A percentile compares a stretch with the other conserved stretches of the same genome.
These are phyloP conservation scores for Xylariaceae sp. DNA, from an alignment of 2,329 filamentous ascomycete genomes.

Conservation along the genomic window DNA sequence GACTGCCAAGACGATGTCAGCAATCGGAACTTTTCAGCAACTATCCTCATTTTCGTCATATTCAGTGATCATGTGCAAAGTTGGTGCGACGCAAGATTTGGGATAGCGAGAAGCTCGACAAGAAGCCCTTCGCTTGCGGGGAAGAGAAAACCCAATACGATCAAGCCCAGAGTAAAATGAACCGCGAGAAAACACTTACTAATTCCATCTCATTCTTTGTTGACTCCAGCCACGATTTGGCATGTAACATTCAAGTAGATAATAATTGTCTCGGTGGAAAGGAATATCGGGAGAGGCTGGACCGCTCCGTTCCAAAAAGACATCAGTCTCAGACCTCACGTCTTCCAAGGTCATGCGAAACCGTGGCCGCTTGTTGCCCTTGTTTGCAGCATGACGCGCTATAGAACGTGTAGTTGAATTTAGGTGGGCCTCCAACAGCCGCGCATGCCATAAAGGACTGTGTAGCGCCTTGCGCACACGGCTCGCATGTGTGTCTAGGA, in stretches of 20 bases:
- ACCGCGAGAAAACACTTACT: conserved; percentile 14
- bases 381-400: conserved; percentile 46
- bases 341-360: conserved; percentile 48
- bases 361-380: conserved; percentile 44
- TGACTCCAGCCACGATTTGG: conserved; percentile 55
- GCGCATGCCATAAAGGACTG: conserved; percentile 49
- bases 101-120: no score
- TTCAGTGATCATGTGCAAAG: no score
- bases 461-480: conserved; percentile 45
- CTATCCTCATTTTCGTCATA: no score
- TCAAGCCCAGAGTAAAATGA: conserved; percentile 46
- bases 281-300: conserved; percentile 52
- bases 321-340: conserved; percentile 44
- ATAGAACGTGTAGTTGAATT: conserved; percentile 45
- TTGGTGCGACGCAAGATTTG: no score
- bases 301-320: conserved; percentile 49
- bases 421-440: conserved; percentile 47
- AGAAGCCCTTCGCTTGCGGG: no score
- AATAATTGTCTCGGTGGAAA: conserved; percentile 56
- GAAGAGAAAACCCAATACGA: no score
- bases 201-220: conserved; percentile 17
- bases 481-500: conserved; percentile 42
- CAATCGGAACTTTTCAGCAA: no score
- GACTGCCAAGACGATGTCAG: neutral
- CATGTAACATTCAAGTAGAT: conserved; percentile 56